Base-by-base conservation (phyloP, 2,329 filamentous ascomycete genomes). In the Fusarium sulawesiense region DNA sequence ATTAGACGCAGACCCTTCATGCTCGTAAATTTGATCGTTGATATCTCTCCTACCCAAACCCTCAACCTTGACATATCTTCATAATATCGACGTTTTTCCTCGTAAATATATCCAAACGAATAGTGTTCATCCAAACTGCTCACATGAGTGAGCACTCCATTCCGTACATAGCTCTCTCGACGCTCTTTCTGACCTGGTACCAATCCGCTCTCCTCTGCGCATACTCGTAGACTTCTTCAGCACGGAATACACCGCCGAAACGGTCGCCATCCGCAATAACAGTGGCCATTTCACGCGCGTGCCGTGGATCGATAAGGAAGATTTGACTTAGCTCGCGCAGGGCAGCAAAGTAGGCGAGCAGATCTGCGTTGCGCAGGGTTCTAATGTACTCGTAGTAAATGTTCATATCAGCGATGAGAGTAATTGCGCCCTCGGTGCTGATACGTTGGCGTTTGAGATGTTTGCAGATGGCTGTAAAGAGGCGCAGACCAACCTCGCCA, bases 201-300 rank as follows among this genome's bases (percentile, higher is more conserved):
- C 96, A 99, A 82, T 99, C 96, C 51, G 94, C 94, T 73, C 96
- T 85, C 72, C 96, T 85, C 81, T 98, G 94, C 2, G 95, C 96
- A 83, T 97, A 99, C 83, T 98, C 95, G 76, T 97, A 97, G 6
- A 98, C 96, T 83, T 99, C 96, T 79, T 99, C 96, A 0, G 95
- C 93, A 21, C 94, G 88, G 76, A 98, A 98, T 50, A 99, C 92
- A 14, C 96, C 96, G 27, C 92, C 88, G 78, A 98, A 99, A 4
- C 95, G 88, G 76, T 95, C 92, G 2, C 89, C 90, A 77, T 99
- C 96, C 1, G 96, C 94, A 77, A 99, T 98, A 59, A 99, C 93
- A 4, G 91, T 92, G 8, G 96, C 96, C 85, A 99, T 91, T 79
- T 98, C 96, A 79, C 97, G 97, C 16, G 96, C 93, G 77, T 98